Conservation (phyloP, 495 filamentous ascomycete species). For the Diplogelasinospora grovesii region DNA sequence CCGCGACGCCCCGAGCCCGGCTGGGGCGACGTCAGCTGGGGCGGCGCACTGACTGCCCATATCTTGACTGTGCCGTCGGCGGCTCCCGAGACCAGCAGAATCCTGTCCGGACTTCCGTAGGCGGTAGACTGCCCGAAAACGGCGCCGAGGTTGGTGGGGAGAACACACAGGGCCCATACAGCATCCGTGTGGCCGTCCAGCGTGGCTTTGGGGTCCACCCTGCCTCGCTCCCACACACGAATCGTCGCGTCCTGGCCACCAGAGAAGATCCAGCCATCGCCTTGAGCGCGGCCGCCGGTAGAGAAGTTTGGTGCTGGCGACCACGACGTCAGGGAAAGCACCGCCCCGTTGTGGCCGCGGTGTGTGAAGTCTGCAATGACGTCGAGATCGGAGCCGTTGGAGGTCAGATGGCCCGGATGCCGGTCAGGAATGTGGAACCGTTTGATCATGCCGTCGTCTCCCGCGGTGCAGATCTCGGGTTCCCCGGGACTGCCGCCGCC, state of each 20-base stretch:
- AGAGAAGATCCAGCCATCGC: slow-evolving; percentile 96
- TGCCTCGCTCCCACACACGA: slow-evolving; percentile 86
- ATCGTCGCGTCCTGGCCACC: slow-evolving; percentile 92
- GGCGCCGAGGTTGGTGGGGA: slow-evolving; percentile 74
- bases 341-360: slow-evolving; percentile 83
- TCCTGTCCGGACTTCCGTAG: slow-evolving; percentile 72
- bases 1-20: slow-evolving; percentile 51
- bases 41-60: slow-evolving; percentile 91
- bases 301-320: slow-evolving; percentile 78
- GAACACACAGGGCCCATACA: slow-evolving; percentile 90
- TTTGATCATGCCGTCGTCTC: slow-evolving; percentile 93
- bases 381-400: slow-evolving; percentile 67
- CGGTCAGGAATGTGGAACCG: slow-evolving; percentile 86
- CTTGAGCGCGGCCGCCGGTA: slow-evolving; percentile 74
- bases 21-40: slow-evolving; percentile 73
- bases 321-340: slow-evolving; percentile 80
- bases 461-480: slow-evolving; percentile 92
- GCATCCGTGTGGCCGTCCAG: slow-evolving; percentile 91
- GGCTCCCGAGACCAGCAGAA: slow-evolving; percentile 83
- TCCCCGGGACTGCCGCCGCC: slow-evolving; percentile 91
- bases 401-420: slow-evolving; percentile 46
- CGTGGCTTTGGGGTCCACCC: slow-evolving; percentile 92
- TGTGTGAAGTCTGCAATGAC: slow-evolving; percentile 92
- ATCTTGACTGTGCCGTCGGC: slow-evolving; percentile 89
- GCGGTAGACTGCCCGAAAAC: slow-evolving; percentile 65